phyloP scores from a whole-genome alignment of 345 rosid genomes.

The Luvunga scandens region DNA sequence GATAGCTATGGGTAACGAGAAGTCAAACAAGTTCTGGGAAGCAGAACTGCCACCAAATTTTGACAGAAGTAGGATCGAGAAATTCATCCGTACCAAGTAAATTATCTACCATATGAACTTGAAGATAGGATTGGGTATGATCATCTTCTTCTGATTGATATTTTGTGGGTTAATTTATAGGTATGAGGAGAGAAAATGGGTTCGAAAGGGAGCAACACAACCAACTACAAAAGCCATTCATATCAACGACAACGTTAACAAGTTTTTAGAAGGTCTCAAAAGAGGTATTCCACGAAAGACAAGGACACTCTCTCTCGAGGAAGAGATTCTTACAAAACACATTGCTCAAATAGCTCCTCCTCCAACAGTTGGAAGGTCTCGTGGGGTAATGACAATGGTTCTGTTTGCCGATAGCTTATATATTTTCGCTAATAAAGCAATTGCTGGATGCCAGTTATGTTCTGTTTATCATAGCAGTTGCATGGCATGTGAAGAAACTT shows the following conservation, averaged over 20 bases:
- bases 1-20: slow-evolving; percentile 53
- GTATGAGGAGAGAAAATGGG: slow-evolving; percentile 52
- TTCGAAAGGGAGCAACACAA: slow-evolving; percentile 23
- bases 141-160: background rate
- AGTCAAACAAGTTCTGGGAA: slow-evolving; percentile 57
- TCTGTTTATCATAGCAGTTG: background rate
- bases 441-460: background rate
- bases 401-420: background rate
- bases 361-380: slow-evolving; percentile 33
- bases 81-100: slow-evolving; percentile 52
- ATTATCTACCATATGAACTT: background rate
- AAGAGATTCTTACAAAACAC: slow-evolving; percentile 48
- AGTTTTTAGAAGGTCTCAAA: slow-evolving; percentile 29
- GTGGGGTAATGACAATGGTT: slow-evolving; percentile 37
- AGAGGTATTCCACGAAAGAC: slow-evolving; percentile 29
- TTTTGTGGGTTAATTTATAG: slow-evolving; percentile 23
- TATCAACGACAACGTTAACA: slow-evolving; percentile 18
- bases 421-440: background rate
- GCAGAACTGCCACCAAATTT: slow-evolving; percentile 46
- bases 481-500: background rate
- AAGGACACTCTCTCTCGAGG: slow-evolving; percentile 66
- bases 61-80: slow-evolving; percentile 42
- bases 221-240: slow-evolving; percentile 25
- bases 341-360: slow-evolving; percentile 32
- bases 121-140: background rate